Evolutionary conservation across 2,329 filamentous ascomycete genomes (phyloP).

Genomic region (Sporothrix inflata): DNA sequence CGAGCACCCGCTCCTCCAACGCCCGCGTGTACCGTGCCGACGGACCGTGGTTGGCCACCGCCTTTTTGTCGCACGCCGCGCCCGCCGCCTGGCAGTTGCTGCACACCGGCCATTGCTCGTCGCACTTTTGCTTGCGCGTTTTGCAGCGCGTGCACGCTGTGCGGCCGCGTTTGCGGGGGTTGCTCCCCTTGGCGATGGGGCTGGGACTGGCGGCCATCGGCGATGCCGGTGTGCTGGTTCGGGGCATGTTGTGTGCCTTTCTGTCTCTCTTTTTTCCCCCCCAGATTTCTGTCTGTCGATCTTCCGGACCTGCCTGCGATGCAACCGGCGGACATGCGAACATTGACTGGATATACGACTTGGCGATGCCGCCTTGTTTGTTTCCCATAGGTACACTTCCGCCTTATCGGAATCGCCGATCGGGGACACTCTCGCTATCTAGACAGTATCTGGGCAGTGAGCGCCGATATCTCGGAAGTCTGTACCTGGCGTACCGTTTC

Average conservation of each 20-base stretch:
- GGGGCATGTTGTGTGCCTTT: neutral
- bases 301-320: neutral
- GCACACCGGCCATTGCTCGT: conserved; percentile 26
- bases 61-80: conserved; percentile 24
- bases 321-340: neutral
- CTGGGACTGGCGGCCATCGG: neutral
- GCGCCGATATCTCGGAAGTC: neutral
- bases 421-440: neutral
- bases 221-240: neutral
- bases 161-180: conserved; percentile 72
- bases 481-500: neutral
- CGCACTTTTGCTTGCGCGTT: conserved; percentile 61
- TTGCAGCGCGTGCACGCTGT: conserved; percentile 80
- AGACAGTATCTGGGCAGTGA: neutral
- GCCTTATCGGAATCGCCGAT: neutral
- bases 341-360: neutral
- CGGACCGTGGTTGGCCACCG: conserved; percentile 15
- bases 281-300: neutral
- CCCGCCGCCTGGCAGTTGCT: conserved; percentile 27
- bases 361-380: neutral
- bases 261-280: neutral
- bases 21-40: conserved; percentile 24
- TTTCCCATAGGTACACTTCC: neutral
- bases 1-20: conserved; percentile 21
- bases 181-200: neutral